Conservation (phyloP, 176 grass and related monocot genomes). For the Lolium multiflorum region DNA sequence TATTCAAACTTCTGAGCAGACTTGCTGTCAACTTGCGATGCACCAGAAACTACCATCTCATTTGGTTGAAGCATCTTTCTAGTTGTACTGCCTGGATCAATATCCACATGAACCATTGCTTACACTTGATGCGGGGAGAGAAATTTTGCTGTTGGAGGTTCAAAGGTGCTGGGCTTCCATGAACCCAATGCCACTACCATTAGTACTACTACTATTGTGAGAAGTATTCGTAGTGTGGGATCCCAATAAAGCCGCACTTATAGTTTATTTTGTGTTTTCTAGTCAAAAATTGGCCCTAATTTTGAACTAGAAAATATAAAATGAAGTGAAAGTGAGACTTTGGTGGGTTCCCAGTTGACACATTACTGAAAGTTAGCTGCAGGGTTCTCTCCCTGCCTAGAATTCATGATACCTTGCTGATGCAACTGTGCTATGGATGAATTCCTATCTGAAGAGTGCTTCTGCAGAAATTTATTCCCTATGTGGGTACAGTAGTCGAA, state of each 20-base stretch:
- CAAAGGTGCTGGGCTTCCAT: slow-evolving; percentile 61
- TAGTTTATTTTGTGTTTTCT: no score
- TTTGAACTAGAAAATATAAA: no score
- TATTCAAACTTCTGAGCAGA: slow-evolving; percentile 58
- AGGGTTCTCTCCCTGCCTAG: slow-evolving; percentile 56
- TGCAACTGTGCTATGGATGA: slow-evolving; percentile 60
- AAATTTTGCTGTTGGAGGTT: slow-evolving; percentile 66
- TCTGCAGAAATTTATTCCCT: slow-evolving; percentile 51
- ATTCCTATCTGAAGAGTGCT: slow-evolving; percentile 55
- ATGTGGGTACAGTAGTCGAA: slow-evolving; percentile 44
- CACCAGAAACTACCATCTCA: slow-evolving; percentile 57
- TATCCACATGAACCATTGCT: slow-evolving; percentile 62
- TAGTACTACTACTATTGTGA: slow-evolving; percentile 38
- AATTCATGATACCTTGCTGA: slow-evolving; percentile 59
- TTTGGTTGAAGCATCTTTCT: slow-evolving; percentile 62
- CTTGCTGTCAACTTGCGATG: slow-evolving; percentile 65
- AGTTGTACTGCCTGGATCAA: slow-evolving; percentile 60
- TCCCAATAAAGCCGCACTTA: no score
- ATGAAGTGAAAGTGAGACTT: no score
- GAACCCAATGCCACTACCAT: slow-evolving; percentile 50
- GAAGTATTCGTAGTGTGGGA: slow-evolving; percentile 35
- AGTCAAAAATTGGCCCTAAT: no score
- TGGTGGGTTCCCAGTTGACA: no score
- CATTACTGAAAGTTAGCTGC: slow-evolving; percentile 41
- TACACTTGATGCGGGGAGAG: slow-evolving; percentile 82